A percentile compares a stretch with the other conserved stretches of the same genome.
Evolutionary conservation across 768 basidiomycete genomes (phyloP).

Genomic region (Lentinula guzmanii): DNA sequence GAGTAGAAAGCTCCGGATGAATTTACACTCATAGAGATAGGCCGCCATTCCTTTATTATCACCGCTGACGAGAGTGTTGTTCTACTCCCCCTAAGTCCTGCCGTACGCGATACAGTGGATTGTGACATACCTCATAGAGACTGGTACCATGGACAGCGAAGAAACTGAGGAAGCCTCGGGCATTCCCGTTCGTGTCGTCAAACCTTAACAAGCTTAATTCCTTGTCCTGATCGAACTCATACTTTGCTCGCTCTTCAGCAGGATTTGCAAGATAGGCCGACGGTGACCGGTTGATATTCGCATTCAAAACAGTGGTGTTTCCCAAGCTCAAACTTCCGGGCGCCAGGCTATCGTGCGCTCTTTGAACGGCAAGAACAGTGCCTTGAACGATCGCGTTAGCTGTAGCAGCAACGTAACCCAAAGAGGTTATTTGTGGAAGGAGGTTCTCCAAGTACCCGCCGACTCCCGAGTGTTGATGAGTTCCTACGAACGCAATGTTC

Average conservation of each 20-base stretch:
- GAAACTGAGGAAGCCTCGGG: constrained; percentile 66
- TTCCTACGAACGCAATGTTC: constrained; percentile 74
- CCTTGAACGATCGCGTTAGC: constrained; percentile 69
- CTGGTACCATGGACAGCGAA: constrained; percentile 80
- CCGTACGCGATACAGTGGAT: background rate
- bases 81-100: constrained; percentile 32
- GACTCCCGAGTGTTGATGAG: constrained; percentile 72
- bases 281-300: constrained; percentile 71
- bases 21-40: constrained; percentile 65
- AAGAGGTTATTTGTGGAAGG: constrained; percentile 68
- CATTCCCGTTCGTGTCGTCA: constrained; percentile 49
- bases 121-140: constrained; percentile 53
- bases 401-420: constrained; percentile 68
- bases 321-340: constrained; percentile 58
- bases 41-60: constrained; percentile 90
- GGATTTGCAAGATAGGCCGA: constrained; percentile 76
- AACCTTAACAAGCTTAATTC: constrained; percentile 64
- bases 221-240: constrained; percentile 71
- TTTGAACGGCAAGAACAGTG: constrained; percentile 60
- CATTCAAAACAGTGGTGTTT: constrained; percentile 62
- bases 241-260: constrained; percentile 56
- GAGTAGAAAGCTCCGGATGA: background rate
- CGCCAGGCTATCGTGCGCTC: constrained; percentile 58
- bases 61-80: constrained; percentile 74
- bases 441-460: constrained; percentile 77